Percentiles rank a stretch among this genome's conserved stretches.
phyloP scores from a whole-genome alignment of 805 yeast genomes.

The Cyberlindnera bimundalis region DNA sequence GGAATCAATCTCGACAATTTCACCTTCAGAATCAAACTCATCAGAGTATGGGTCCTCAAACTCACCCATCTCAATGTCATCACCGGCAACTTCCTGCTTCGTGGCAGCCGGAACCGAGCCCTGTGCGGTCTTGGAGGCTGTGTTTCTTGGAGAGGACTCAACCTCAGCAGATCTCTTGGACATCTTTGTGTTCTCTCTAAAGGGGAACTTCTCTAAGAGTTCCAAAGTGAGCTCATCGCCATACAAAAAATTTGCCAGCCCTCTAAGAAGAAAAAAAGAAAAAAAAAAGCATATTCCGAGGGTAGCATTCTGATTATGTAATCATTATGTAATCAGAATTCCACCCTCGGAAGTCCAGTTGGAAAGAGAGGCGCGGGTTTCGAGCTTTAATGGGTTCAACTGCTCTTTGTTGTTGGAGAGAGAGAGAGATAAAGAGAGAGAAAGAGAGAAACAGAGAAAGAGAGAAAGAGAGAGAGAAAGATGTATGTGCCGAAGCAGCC shows the following conservation, averaged over 20 bases:
- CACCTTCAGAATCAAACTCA: slow-evolving; percentile 90
- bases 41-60: slow-evolving; percentile 89
- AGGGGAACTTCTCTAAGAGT: not conserved
- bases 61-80: slow-evolving; percentile 69
- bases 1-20: slow-evolving; percentile 75
- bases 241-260: not conserved
- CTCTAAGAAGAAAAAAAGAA: not conserved
- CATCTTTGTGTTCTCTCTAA: slow-evolving; percentile 15
- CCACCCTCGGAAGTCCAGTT: not conserved
- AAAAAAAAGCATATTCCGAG: too few species aligned
- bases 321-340: too few species aligned
- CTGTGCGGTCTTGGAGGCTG: slow-evolving; percentile 20
- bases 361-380: too few species aligned
- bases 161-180: slow-evolving; percentile 29
- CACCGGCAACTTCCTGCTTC: slow-evolving; percentile 32
- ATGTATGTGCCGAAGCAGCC: slow-evolving; percentile 17
- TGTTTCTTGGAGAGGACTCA: slow-evolving; percentile 20
- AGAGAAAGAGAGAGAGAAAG: too few species aligned
- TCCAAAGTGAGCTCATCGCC: not conserved
- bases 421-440: too few species aligned
- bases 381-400: too few species aligned
- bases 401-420: too few species aligned
- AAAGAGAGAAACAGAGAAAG: too few species aligned
- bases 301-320: too few species aligned
- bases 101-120: slow-evolving; percentile 21